Evolutionary conservation across 2,329 filamentous ascomycete species (phyloP).

Genomic region (Xylariales sp.): DNA sequence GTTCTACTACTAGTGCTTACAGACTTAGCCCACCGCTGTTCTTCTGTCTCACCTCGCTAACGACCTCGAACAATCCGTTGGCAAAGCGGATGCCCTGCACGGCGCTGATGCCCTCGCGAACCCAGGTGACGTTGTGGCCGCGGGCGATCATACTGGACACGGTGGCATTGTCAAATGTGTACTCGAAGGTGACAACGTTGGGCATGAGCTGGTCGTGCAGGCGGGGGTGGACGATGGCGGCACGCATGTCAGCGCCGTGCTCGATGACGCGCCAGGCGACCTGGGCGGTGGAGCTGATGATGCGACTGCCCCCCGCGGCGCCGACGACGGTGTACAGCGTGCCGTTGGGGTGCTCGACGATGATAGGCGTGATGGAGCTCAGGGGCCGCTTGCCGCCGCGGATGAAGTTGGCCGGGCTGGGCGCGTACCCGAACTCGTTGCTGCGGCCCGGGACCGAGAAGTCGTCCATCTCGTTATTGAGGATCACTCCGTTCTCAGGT

Average conservation of each 20-base stretch:
- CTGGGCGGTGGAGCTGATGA: constrained; percentile 76
- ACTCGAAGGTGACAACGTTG: constrained; percentile 64
- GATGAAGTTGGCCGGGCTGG: constrained; percentile 77
- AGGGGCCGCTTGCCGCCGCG: constrained; percentile 76
- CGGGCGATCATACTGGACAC: constrained; percentile 56
- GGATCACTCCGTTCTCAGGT: constrained; percentile 76
- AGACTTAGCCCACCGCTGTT: constrained; percentile 62
- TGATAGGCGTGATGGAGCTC: constrained; percentile 76
- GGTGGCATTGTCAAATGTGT: constrained; percentile 60
- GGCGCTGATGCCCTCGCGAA: constrained; percentile 58
- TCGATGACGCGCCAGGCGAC: constrained; percentile 71
- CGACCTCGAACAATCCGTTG: constrained; percentile 73
- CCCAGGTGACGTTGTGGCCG: constrained; percentile 71
- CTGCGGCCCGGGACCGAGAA: constrained; percentile 76
- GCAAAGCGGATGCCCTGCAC: constrained; percentile 65
- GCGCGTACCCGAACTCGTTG: constrained; percentile 84
- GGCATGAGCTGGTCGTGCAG: constrained; percentile 82
- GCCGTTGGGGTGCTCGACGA: constrained; percentile 60
- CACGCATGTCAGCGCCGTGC: constrained; percentile 48
- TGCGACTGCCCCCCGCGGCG: constrained; percentile 76
- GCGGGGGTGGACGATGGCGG: constrained; percentile 63
- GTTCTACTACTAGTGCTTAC: no score
- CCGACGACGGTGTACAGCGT: constrained; percentile 66
- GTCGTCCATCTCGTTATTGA: constrained; percentile 71
- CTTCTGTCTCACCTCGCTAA: constrained; percentile 68